phyloP scores from a whole-genome alignment of 139 green algal genomes.

The Picochlorum sp. region DNA sequence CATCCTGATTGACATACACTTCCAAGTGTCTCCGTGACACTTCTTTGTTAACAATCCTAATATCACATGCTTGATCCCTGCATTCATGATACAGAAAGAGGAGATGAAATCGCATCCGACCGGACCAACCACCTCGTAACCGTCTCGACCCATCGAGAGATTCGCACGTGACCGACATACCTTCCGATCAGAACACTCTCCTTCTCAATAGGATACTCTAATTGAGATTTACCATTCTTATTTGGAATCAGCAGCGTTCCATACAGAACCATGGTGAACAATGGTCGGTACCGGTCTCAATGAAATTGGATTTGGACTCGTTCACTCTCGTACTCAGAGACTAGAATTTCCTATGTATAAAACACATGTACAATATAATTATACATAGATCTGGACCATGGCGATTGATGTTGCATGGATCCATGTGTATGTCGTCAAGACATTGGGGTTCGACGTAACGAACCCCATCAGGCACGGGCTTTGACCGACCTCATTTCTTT shows the following conservation, averaged over 20 bases:
- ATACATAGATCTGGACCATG: too few species aligned
- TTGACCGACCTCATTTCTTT: too few species aligned
- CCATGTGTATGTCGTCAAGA: too few species aligned
- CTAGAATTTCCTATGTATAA: too few species aligned
- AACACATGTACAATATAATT: too few species aligned
- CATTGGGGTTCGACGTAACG: too few species aligned
- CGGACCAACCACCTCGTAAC: background rate
- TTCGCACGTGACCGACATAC: background rate
- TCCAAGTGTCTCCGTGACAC: constrained; percentile 36
- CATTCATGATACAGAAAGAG: background rate
- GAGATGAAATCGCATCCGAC: too few species aligned
- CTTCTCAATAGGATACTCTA: constrained; percentile 36
- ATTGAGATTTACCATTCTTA: constrained; percentile 20
- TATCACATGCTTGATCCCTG: constrained; percentile 40
- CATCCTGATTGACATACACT: constrained; percentile 27
- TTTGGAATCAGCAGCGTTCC: constrained; percentile 25
- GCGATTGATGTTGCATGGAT: too few species aligned
- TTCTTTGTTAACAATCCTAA: constrained; percentile 34
- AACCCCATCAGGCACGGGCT: too few species aligned
- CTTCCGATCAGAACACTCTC: constrained; percentile 27
- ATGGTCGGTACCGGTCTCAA: background rate
- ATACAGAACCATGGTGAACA: constrained; percentile 1
- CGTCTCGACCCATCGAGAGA: too few species aligned
- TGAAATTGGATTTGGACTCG: too few species aligned
- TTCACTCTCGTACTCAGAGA: too few species aligned